phyloP scores from a whole-genome alignment of 192 early-diverging fungal genomes.

The Coemansia sp. region DNA sequence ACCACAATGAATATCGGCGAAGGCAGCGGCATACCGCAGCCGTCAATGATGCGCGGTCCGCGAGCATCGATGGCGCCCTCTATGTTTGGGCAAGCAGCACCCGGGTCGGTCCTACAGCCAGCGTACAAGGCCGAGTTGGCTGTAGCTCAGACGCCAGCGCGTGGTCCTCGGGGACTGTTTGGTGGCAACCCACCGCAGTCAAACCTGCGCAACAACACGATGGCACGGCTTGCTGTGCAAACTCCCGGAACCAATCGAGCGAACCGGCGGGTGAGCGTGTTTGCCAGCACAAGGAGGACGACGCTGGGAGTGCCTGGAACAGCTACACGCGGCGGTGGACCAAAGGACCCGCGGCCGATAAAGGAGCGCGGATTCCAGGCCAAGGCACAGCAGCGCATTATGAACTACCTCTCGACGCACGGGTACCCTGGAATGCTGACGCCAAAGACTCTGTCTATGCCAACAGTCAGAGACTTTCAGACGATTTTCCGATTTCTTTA shows the following conservation, averaged over 20 bases:
- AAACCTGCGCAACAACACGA: slow-evolving; percentile 26
- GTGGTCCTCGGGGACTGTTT: slow-evolving; percentile 22
- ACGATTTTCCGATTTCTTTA: slow-evolving; percentile 75
- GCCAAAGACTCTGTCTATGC: slow-evolving; percentile 58
- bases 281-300: slow-evolving; percentile 47
- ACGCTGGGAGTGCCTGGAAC: slow-evolving; percentile 39
- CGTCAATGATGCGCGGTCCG: slow-evolving; percentile 44
- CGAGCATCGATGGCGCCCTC: slow-evolving; percentile 52
- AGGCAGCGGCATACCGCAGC: slow-evolving; percentile 48
- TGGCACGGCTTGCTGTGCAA: slow-evolving; percentile 24
- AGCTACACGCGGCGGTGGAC: slow-evolving; percentile 37
- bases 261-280: slow-evolving; percentile 52
- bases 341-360: slow-evolving; percentile 69
- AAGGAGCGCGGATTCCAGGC: slow-evolving; percentile 61
- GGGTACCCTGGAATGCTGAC: slow-evolving; percentile 62
- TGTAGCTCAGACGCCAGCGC: slow-evolving; percentile 38
- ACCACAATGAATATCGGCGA: slow-evolving; percentile 55
- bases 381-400: slow-evolving; percentile 59
- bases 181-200: slow-evolving; percentile 43
- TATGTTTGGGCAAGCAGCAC: slow-evolving; percentile 35
- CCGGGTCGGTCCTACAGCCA: slow-evolving; percentile 27
- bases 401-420: slow-evolving; percentile 61
- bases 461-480: slow-evolving; percentile 71
- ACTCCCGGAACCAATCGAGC: slow-evolving; percentile 47
- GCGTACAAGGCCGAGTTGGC: slow-evolving; percentile 32